A percentile compares a stretch with the other conserved stretches of the same genome.
Conservation (phyloP, 805 yeast genomes). For the Wickerhamomyces alni region DNA sequence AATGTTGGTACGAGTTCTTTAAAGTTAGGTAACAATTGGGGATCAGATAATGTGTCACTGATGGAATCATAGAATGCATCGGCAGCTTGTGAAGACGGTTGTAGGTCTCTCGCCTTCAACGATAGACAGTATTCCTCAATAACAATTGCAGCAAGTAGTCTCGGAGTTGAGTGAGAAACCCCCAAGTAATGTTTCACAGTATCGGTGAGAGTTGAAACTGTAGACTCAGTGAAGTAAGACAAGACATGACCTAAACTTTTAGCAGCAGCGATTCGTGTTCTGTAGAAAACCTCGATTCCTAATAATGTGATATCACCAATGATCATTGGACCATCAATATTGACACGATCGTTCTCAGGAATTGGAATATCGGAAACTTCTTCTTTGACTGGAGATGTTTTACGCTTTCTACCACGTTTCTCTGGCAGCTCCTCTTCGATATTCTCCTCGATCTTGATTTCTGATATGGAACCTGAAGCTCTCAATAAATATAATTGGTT, state of each 20-base stretch:
- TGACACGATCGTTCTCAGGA: conserved; percentile 57
- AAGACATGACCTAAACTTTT: conserved; percentile 65
- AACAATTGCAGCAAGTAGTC: conserved; percentile 62
- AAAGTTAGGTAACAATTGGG: conserved; percentile 47
- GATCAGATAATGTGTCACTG: conserved; percentile 33
- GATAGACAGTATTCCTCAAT: conserved; percentile 59
- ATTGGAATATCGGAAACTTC: conserved; percentile 36
- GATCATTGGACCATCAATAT: conserved; percentile 89
- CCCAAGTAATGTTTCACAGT: conserved; percentile 20
- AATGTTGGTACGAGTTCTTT: conserved; percentile 85
- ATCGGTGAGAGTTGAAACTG: conserved; percentile 33
- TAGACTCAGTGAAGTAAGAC: conserved; percentile 39
- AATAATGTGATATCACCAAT: conserved; percentile 87
- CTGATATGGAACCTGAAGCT: conserved; percentile 56
- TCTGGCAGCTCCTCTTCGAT: conserved; percentile 15
- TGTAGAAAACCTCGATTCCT: conserved; percentile 66
- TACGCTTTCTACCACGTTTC: conserved; percentile 45
- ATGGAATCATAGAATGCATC: conserved; percentile 25
- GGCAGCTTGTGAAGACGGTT: conserved; percentile 21
- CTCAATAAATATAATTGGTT: conserved; percentile 64
- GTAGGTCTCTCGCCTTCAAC: conserved; percentile 12
- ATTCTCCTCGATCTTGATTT: neutral
- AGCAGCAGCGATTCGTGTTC: conserved; percentile 73
- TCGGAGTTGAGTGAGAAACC: conserved; percentile 59
- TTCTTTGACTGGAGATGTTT: conserved; percentile 23